These are phyloP conservation scores for Rhynchospora tenuis DNA, from an alignment of 176 grass and related monocot genomes.

Conservation along the genomic window DNA sequence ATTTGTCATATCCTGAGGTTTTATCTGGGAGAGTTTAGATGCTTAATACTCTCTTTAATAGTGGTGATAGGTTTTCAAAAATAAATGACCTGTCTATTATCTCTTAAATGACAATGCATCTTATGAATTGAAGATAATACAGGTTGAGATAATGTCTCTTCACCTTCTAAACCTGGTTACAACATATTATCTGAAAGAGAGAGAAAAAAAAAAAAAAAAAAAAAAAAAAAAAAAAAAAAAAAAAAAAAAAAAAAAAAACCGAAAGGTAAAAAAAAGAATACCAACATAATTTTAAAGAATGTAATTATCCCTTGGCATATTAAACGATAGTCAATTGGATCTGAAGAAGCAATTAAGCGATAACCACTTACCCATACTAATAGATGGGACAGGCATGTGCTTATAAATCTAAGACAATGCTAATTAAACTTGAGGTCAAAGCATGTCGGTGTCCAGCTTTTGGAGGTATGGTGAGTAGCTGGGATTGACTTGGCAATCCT, in stretches of 20 bases:
- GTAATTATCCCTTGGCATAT: background rate
- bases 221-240: background rate
- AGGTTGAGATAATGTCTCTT: background rate
- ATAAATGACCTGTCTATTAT: background rate
- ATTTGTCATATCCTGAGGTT: slow-evolving; percentile 12
- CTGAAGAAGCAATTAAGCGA: background rate
- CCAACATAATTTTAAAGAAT: background rate
- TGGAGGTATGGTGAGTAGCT: slow-evolving; percentile 4
- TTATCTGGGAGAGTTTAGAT: slow-evolving; percentile 24
- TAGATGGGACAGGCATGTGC: background rate
- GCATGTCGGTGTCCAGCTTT: slow-evolving; percentile 2
- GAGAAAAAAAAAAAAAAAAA: background rate
- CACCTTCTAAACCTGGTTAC: too few species aligned
- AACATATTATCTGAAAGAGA: background rate
- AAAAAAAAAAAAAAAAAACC: background rate
- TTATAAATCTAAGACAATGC: slow-evolving; percentile 5
- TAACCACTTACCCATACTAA: background rate
- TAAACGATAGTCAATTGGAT: background rate
- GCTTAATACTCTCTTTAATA: slow-evolving; percentile 8
- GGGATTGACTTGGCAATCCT: background rate
- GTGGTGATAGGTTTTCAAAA: background rate
- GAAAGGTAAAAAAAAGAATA: background rate
- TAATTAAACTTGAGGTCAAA: slow-evolving; percentile 7
- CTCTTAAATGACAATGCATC: background rate
- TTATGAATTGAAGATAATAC: background rate